Evolutionary conservation across 495 filamentous ascomycete genomes (phyloP).

Genomic region (Lepraria neglecta): DNA sequence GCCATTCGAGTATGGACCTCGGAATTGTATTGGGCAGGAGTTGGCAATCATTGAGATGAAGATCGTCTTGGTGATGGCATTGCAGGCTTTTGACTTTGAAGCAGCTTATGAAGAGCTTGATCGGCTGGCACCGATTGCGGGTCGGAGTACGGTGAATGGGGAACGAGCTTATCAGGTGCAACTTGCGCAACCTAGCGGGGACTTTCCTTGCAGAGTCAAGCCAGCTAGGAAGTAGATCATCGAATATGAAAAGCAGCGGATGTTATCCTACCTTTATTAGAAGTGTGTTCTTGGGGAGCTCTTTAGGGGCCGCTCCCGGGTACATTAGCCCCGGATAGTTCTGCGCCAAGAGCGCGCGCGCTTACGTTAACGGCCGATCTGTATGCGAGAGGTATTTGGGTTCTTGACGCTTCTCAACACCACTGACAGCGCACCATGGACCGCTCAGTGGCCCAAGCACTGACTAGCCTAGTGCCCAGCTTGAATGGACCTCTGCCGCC

Average conservation of each 20-base stretch:
- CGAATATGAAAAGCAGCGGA: background rate
- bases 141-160: slow-evolving; percentile 18
- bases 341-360: no score
- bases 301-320: no score
- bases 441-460: slow-evolving; percentile 65
- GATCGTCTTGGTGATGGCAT: slow-evolving; percentile 40
- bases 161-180: slow-evolving; percentile 28
- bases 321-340: no score
- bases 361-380: no score
- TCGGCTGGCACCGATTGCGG: background rate
- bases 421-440: slow-evolving; percentile 46
- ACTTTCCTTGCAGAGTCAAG: slow-evolving; percentile 26
- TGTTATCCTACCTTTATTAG: no score
- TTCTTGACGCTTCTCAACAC: no score
- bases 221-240: background rate
- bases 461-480: slow-evolving; percentile 71
- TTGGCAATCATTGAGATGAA: slow-evolving; percentile 41
- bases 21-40: slow-evolving; percentile 48
- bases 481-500: slow-evolving; percentile 64
- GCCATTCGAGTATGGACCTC: slow-evolving; percentile 44
- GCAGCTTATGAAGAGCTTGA: slow-evolving; percentile 25
- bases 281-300: no score
- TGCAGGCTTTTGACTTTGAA: slow-evolving; percentile 18
- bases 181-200: slow-evolving; percentile 24
- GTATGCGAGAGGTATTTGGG: no score